Evolutionary conservation across 106 monocot genomes (phyloP).

Genomic region (Posidonia australis): DNA sequence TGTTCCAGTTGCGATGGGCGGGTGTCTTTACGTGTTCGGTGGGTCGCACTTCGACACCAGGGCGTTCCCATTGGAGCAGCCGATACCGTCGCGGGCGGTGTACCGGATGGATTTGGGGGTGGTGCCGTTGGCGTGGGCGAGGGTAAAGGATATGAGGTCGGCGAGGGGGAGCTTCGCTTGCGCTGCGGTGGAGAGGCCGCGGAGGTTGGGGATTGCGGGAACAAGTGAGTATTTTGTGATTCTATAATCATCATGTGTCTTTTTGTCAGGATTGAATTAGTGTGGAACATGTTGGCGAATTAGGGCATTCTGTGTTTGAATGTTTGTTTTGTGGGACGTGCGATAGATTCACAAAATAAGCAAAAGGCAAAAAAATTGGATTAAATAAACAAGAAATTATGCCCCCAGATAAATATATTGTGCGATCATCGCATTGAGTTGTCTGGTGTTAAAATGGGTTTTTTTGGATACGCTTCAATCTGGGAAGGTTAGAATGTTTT

Average conservation of each 20-base stretch:
- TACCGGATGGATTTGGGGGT: constrained; percentile 22
- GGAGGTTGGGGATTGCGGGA: not conserved
- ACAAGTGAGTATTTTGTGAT: not conserved
- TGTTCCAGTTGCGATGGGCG: constrained; percentile 26
- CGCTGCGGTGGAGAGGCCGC: constrained; percentile 13
- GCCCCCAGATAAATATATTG: too few relatives aligned
- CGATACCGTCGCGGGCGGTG: constrained; percentile 34
- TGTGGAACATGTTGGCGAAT: not conserved
- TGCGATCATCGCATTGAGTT: too few relatives aligned
- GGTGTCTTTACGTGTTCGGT: constrained; percentile 49
- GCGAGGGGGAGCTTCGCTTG: constrained; percentile 77
- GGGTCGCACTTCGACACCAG: constrained; percentile 67
- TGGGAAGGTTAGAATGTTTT: too few relatives aligned
- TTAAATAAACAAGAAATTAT: too few relatives aligned
- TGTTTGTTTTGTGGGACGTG: too few relatives aligned
- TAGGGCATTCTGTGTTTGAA: not conserved
- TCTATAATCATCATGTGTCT: too few relatives aligned
- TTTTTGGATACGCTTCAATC: too few relatives aligned
- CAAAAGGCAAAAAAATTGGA: too few relatives aligned
- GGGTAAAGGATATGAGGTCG: constrained; percentile 38
- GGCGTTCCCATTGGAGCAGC: constrained; percentile 53
- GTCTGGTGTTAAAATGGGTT: too few relatives aligned
- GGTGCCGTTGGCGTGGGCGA: constrained; percentile 28
- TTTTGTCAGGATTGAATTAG: not conserved
- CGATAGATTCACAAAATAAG: too few relatives aligned